Conservation (phyloP, 495 filamentous ascomycete species). For the Talaromyces borbonicus region DNA sequence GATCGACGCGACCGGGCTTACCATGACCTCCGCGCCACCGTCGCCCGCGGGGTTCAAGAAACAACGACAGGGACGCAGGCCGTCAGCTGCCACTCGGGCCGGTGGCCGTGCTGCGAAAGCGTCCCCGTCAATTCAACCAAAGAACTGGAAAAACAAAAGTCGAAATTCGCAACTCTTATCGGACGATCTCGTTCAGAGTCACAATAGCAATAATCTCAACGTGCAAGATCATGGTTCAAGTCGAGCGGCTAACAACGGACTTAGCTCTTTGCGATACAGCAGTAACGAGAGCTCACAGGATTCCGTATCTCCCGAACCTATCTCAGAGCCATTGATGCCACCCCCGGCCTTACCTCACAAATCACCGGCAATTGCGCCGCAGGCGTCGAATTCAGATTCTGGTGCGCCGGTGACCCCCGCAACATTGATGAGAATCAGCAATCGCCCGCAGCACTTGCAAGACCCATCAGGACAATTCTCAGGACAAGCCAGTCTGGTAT, state of each 20-base stretch:
- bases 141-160: constrained; percentile 45
- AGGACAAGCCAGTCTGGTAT: constrained; percentile 18
- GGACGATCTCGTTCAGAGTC: constrained; percentile 6
- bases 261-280: constrained; percentile 30
- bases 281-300: constrained; percentile 55
- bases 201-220: constrained; percentile 21
- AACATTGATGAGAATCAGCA: constrained; percentile 65
- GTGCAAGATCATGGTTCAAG: constrained; percentile 22
- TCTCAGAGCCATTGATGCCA: constrained; percentile 60
- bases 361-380: constrained; percentile 44
- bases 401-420: constrained; percentile 66
- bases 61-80: constrained; percentile 25
- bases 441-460: constrained; percentile 28
- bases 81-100: constrained; percentile 31
- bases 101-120: constrained; percentile 49
- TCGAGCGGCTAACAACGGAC: constrained; percentile 20
- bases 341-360: constrained; percentile 52
- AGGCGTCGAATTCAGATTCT: constrained; percentile 21
- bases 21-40: constrained; percentile 23
- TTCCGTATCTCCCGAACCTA: constrained; percentile 61
- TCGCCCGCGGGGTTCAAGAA: constrained; percentile 26
- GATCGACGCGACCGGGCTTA: constrained; percentile 34
- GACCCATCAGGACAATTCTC: constrained; percentile 18
- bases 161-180: constrained; percentile 14
- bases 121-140: constrained; percentile 78